Conservation (phyloP, 257 asterid species). For the Ophiorrhiza pumila region DNA sequence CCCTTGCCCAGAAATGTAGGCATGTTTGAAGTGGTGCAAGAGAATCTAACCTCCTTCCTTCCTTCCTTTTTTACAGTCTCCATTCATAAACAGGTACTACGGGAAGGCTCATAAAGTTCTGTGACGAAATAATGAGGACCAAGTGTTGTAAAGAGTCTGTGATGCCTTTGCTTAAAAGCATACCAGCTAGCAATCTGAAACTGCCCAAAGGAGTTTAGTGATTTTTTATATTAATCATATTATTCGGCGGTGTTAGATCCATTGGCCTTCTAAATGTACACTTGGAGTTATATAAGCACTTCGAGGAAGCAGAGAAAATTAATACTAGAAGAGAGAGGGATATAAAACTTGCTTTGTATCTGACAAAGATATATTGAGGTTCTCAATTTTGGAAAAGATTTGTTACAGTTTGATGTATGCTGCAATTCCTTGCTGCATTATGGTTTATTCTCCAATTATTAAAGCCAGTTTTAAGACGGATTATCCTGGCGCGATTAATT, state of each 20-base stretch:
- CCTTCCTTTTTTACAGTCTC: constrained; percentile 66
- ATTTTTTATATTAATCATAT: background rate
- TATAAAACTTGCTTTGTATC: background rate
- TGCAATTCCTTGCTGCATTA: constrained; percentile 7
- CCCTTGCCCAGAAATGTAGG: background rate
- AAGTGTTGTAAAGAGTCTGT: background rate
- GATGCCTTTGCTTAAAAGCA: background rate
- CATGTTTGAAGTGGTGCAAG: background rate
- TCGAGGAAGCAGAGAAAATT: constrained; percentile 6
- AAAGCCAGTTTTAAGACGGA: too few relatives aligned
- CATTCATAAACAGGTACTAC: constrained; percentile 85
- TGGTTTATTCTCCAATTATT: background rate
- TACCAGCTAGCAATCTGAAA: background rate
- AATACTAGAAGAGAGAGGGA: constrained; percentile 4
- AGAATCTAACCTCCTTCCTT: constrained; percentile 3
- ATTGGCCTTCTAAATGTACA: background rate
- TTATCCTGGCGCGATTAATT: too few relatives aligned
- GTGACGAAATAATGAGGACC: constrained; percentile 16
- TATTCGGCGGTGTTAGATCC: background rate
- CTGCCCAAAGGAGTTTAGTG: constrained; percentile 5
- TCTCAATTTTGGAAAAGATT: constrained; percentile 11
- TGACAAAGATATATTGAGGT: background rate
- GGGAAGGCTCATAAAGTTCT: constrained; percentile 75
- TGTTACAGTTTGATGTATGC: background rate
- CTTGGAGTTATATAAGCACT: constrained; percentile 5